Percentiles rank a stretch among this genome's conserved stretches.
phyloP scores from a whole-genome alignment of 1,284 basidiomycete genomes.

The Chalciporus sp. region DNA sequence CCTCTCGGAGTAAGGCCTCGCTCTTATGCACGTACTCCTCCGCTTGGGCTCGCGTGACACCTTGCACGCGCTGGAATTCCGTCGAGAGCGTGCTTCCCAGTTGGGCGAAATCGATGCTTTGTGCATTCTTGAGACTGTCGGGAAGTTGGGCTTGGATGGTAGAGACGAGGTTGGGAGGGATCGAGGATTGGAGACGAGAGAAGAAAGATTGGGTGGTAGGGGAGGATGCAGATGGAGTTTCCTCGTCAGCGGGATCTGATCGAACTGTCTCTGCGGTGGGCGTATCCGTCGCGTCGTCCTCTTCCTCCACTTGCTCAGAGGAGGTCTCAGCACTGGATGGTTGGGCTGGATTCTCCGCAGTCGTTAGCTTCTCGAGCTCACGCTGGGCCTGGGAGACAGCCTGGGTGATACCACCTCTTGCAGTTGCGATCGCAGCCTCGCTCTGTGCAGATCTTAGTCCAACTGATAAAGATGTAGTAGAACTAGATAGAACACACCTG shows the following conservation, averaged over 20 bases:
- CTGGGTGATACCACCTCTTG: constrained; percentile 76
- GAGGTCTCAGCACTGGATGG: constrained; percentile 8
- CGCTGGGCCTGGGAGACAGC: constrained; percentile 84
- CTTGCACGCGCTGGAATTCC: constrained; percentile 76
- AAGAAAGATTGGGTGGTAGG: constrained; percentile 54
- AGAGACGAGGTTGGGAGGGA: constrained; percentile 72
- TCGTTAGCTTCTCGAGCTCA: constrained; percentile 69
- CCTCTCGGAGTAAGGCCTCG: constrained; percentile 71
- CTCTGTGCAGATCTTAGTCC: constrained; percentile 50
- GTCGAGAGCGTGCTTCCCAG: constrained; percentile 64
- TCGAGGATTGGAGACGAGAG: constrained; percentile 68
- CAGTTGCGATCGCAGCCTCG: constrained; percentile 68
- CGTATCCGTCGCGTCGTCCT: constrained; percentile 21
- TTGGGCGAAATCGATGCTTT: constrained; percentile 67
- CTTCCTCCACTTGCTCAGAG: constrained; percentile 18
- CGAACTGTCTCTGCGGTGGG: constrained; percentile 24
- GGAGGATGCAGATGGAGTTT: constrained; percentile 22
- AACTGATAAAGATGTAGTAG: not conserved
- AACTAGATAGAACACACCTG: constrained; percentile 56
- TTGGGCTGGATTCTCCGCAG: constrained; percentile 26
- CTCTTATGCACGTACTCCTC: constrained; percentile 84
- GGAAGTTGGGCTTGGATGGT: constrained; percentile 69
- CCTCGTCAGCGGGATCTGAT: constrained; percentile 26
- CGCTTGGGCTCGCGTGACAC: constrained; percentile 71
- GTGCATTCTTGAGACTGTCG: constrained; percentile 62